Evolutionary conservation across 768 basidiomycete genomes (phyloP).

Genomic region (Paxillus ammoniavirescens): DNA sequence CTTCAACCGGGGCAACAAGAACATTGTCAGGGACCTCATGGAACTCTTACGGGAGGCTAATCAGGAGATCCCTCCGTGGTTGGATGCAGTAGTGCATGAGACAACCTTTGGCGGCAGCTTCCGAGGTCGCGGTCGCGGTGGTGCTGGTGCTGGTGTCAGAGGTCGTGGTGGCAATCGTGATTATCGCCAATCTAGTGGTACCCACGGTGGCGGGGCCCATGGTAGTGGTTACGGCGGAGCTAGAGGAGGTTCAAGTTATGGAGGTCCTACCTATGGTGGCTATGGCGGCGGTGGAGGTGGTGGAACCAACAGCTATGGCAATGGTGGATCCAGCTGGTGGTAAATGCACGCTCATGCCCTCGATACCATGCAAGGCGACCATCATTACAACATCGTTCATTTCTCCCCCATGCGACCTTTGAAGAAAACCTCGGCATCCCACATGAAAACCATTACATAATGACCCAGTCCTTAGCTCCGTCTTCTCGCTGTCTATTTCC

Average conservation of each 20-base stretch:
- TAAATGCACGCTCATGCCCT: slow-evolving; percentile 25
- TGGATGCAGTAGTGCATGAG: slow-evolving; percentile 85
- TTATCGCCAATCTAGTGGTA: slow-evolving; percentile 29
- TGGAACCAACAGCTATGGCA: slow-evolving; percentile 23
- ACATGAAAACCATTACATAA: slow-evolving; percentile 26
- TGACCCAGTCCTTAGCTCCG: slow-evolving; percentile 11
- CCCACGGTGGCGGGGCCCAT: slow-evolving; percentile 32
- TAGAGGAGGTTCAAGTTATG: slow-evolving; percentile 47
- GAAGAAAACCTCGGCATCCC: slow-evolving; percentile 14
- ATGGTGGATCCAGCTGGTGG: slow-evolving; percentile 48
- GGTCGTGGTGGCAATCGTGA: slow-evolving; percentile 38
- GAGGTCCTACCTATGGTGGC: slow-evolving; percentile 32
- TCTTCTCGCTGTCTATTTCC: slow-evolving; percentile 22
- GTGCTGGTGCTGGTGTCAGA: slow-evolving; percentile 42
- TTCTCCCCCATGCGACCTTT: slow-evolving; percentile 8
- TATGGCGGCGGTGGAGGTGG: slow-evolving; percentile 23
- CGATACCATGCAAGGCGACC: slow-evolving; percentile 5
- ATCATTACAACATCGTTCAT: slow-evolving; percentile 6
- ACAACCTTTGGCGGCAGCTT: slow-evolving; percentile 62
- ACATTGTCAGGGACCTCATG: slow-evolving; percentile 87
- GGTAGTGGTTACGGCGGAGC: slow-evolving; percentile 36
- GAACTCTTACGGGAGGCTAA: slow-evolving; percentile 95
- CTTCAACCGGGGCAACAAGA: slow-evolving; percentile 91
- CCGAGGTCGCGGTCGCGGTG: slow-evolving; percentile 58
- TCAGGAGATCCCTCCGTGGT: slow-evolving; percentile 90